phyloP scores from a whole-genome alignment of 352 stramenopile species.

The Pythium periplocum region DNA sequence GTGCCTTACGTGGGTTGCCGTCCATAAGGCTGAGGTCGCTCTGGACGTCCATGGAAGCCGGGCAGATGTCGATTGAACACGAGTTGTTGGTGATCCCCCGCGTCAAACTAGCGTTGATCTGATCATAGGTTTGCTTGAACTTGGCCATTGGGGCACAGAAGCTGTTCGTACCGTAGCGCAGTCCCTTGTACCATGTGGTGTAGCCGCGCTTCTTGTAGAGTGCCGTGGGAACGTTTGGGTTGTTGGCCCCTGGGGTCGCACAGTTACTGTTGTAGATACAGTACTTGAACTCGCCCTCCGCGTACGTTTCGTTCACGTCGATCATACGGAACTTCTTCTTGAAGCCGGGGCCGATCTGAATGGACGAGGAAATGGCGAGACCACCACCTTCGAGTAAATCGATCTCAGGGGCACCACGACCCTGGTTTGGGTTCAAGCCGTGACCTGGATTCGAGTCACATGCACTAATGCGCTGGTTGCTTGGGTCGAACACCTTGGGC shows the following conservation, averaged over 20 bases:
- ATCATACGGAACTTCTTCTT: slow-evolving; percentile 40
- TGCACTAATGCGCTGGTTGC: slow-evolving; percentile 77
- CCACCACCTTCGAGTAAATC: slow-evolving; percentile 91
- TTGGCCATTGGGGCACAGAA: slow-evolving; percentile 29
- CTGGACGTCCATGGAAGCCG: slow-evolving; percentile 43
- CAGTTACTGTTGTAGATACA: slow-evolving; percentile 45
- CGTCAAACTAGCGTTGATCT: slow-evolving; percentile 39
- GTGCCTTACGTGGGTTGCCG: slow-evolving; percentile 24
- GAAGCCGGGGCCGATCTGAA: slow-evolving; percentile 67
- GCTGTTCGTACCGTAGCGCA: slow-evolving; percentile 58
- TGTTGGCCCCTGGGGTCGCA: slow-evolving; percentile 42
- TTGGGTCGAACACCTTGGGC: slow-evolving; percentile 72
- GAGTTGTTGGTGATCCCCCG: slow-evolving; percentile 41
- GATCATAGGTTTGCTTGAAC: slow-evolving; percentile 34
- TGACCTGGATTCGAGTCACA: slow-evolving; percentile 90
- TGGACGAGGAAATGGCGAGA: slow-evolving; percentile 61
- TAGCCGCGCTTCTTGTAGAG: slow-evolving; percentile 34
- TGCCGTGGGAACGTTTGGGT: slow-evolving; percentile 41
- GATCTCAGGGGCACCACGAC: slow-evolving; percentile 93
- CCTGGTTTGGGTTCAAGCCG: slow-evolving; percentile 85
- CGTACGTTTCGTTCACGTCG: slow-evolving; percentile 24
- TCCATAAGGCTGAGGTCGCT: slow-evolving; percentile 53
- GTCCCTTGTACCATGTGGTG: slow-evolving; percentile 47
- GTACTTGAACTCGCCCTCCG: slow-evolving; percentile 14
- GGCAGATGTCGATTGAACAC: slow-evolving; percentile 39